Evolutionary conservation across 2,329 filamentous ascomycete genomes (phyloP), one percentile per base, ranked within the genome.

Genomic region (Monosporascus sp.): DNA sequence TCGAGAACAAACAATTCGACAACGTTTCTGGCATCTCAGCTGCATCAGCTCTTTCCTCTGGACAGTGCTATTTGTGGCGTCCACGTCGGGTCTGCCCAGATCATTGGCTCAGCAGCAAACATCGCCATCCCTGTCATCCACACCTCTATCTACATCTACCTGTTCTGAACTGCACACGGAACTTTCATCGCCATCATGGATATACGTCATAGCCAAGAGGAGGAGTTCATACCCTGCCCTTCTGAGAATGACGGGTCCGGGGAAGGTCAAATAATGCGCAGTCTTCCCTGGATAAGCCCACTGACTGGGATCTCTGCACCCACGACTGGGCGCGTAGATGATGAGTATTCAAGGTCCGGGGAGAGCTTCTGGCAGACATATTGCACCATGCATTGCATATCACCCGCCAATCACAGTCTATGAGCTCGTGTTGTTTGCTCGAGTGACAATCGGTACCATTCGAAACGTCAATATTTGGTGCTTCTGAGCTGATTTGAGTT

Each of bases 1-100:
- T 57, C 64, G 59, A 64, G 24, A 71, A 75, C 70, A 74, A 72
- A 71, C 67, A 69, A 70, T 71, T 71, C 73, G 73, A 73, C 73
- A 71, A 71, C 70, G 70, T 70, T 74, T 70, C 67, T 74, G 70
- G 68, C 68, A 71, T 67, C 64, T 68, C 68, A 69, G 66, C 69
- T 75, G 70, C 72, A 66, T 71, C 69, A 68, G 68, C 66, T 65
- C 69, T 62, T 65, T 68, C 57, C 63, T 62, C 62, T 69, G 70
- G 70, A 70, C 69, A 65, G 57, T 72, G 65, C 66, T 68, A 63
- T 65, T 60, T 67, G 63, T 64, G 65, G 61, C 60, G 60, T 61
- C 57, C 54, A 58, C 54, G 44, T 55, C 58, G 53, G 53, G 60
- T 53, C 45, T 54, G 53, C 54, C 35, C 25, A 20, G 22, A 46